Base-by-base conservation (phyloP, 768 basidiomycete genomes). In the Leucocoprinus leucothites region DNA sequence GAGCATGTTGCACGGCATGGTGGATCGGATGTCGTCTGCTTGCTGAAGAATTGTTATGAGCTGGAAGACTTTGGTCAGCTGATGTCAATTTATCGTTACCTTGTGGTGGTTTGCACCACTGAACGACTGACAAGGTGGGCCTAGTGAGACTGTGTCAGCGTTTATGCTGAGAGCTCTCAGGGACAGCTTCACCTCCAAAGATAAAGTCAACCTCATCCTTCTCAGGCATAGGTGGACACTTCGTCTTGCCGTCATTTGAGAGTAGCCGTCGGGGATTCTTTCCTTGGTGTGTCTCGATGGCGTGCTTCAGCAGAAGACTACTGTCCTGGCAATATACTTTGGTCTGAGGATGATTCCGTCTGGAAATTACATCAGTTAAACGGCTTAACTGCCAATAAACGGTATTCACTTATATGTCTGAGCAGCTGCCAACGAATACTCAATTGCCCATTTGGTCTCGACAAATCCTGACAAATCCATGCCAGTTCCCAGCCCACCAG, bases 111-210 rank as follows among this genome's bases (percentile, higher is more conserved):
- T 91, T 56, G 84, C 84, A 0, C 68, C 61, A 57, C 83, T 85
- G 60, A 89, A 91, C 2, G 84, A 79, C 59, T 90, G 89, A 61
- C 89, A 91, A 11, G 89, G 89, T 3, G 88, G 87, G 2, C 88
- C 88, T 88, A 53, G 6, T 21, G 4, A 42, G n/a, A 25, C 40
- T 49, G 34, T 46, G 26, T 19, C 52, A 11, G n/a, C n/a, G n/a
- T n/a, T n/a, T n/a, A n/a, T n/a, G n/a, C n/a, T n/a, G n/a, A n/a
- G n/a, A n/a, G n/a, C n/a, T n/a, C n/a, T n/a, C n/a, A n/a, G n/a
- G n/a, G n/a, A n/a, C 31, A 13, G 16, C 67, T 78, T 45, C 69
- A 85, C 87, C 86, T 56, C 89, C 87, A 66, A 78, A 87, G n/a
- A 91, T 81, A 52, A 91, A 79, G 59, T 88, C 86, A 2, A 88